Base-by-base conservation (phyloP, 2,329 filamentous ascomycete species). In the Monilinia polystroma region DNA sequence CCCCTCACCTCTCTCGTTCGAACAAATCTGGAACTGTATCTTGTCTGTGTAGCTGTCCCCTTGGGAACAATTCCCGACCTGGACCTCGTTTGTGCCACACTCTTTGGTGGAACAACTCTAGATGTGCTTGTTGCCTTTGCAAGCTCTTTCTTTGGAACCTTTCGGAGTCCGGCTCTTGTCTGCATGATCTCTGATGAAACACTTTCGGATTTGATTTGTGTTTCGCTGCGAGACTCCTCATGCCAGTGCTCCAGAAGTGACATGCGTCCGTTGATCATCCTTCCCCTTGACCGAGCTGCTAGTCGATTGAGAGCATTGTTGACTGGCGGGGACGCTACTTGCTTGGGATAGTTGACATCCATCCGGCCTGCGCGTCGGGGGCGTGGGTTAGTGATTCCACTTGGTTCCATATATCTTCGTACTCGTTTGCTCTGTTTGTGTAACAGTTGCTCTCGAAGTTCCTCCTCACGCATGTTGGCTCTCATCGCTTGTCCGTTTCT, bases 391-490 rank as follows among this genome's bases (percentile, higher is more conserved):
- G 18, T 51, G 35, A 23, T 16, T 2, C 35, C n/a, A 14, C 58
- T 60, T 60, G 45, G 20, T 38, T 38, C 58, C 14, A 60, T 49
- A 12, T 60, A 60, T 18, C 18, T 60, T 23, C 29, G 29, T 14
- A 38, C 51, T 18, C n/a, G 10, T 51, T 23, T 26, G n/a, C 38
- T 20, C 35, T 51, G 58, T 26, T 60, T 12, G 3, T n/a, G 45
- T 10, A 10, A 20, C 3, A n/a, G 41, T 16, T 10, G 41, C 41
- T 43, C 12, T 14, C 26, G 18, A 35, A 32, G 6, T 47, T 14
- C 4, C 20, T 49, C 7, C 29, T 35, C 20, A 23, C 14, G 11
- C 6, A 26, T 29, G 11, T n/a, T 35, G 1, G 6, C 11, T 23
- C 18, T 59, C 10, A n/a, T 59, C 16, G n/a, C 32, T 16, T 47